Base-by-base conservation (phyloP, 257 asterid species). In the Catharanthus roseus region DNA sequence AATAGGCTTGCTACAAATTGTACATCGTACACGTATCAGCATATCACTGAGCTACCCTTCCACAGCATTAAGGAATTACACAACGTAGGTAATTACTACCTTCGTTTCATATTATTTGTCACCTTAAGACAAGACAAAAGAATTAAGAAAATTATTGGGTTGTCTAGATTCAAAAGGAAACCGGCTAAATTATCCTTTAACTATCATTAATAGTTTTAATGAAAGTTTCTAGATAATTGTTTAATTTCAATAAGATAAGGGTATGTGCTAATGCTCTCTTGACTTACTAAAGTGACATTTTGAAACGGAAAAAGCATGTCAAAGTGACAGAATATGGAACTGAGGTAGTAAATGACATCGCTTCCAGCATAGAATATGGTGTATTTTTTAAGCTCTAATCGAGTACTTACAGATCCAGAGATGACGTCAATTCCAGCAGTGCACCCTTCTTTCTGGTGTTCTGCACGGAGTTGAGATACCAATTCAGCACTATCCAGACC, bases 401-500 rank as follows among this genome's bases (percentile, higher is more conserved):
- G 29, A 60, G 29, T 68, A 87, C 97, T 89, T 71, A 90, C 98
- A 72, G 85, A 41, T 82, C 98, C 97, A 47, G 98, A 67, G 68
- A 91, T 86, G 85, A 89, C 96, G 71, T 89, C 98, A 63, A 93
- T 91, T 38, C 97, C 98, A 0, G 95, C 90, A 68, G 53, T 79
- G 85, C 86, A 83, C 68, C 77, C 91, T 68, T 89, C 98, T 76
- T 89, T 85, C 36, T 87, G 92, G 77, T 93, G 98, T 77, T 91
- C 96, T 41, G 97, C 96, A 57, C 96, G 96, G 71, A 93, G 96
- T 71, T 85, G 96, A 62, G 97, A 89, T 39, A 93, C 65, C 84
- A 90, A 77, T 78, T 90, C 96, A 54, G 97, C 96, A 57, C 96
- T 87, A 79, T 93, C 96, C 76, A 90, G 75, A 75, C 91, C 97